Evolutionary conservation across 495 filamentous ascomycete genomes (phyloP), one percentile per base, ranked within the genome.

Genomic region (Echria macrotheca): DNA sequence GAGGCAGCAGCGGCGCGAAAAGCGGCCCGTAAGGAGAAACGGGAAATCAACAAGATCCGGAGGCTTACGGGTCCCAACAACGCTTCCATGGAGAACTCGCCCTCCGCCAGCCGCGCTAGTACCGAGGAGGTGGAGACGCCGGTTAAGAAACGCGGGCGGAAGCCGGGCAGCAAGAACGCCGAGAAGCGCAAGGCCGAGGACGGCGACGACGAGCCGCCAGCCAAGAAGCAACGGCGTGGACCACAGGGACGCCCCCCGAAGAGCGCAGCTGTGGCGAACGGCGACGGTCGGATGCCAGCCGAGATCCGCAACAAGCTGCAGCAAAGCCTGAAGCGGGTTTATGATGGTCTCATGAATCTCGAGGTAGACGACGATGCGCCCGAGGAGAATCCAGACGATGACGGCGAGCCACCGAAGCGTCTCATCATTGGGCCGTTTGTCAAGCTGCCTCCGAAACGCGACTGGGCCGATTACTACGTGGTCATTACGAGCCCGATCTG

Each of bases 381-480:
- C 14, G 41, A 58, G 29, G 50, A 54, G 49, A 55, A 61, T 18
- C 47, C 54, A 12, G 60, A 64, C 21, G 60, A 65, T 10, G 60
- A 67, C 8, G 59, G 71, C 12, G 71, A 61, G 22, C 68, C 69
- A 12, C 53, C 60, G 14, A 73, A 81, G 39, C 86, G 91, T 44
- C 72, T 87, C 17, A 86, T 96, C 63, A 96, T 95, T 44, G 93
- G 91, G 31, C 93, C 91, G 0, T 98, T 98, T 66, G 77, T 96
- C 66, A 89, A 89, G 59, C 76, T 95, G 14, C 91, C 91, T 15
- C 82, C 87, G n/a, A 91, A 85, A 66, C 81, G 80, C 14, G 78
- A 85, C 22, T 97, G 91, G 63, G 84, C 87, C 5, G 90, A 96
- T 57, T 98, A 98, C 64, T 97, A 96, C 66, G 69, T 87, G 64